These are phyloP conservation scores for Mycena rosella DNA, from an alignment of 768 basidiomycete genomes.

Conservation along the genomic window DNA sequence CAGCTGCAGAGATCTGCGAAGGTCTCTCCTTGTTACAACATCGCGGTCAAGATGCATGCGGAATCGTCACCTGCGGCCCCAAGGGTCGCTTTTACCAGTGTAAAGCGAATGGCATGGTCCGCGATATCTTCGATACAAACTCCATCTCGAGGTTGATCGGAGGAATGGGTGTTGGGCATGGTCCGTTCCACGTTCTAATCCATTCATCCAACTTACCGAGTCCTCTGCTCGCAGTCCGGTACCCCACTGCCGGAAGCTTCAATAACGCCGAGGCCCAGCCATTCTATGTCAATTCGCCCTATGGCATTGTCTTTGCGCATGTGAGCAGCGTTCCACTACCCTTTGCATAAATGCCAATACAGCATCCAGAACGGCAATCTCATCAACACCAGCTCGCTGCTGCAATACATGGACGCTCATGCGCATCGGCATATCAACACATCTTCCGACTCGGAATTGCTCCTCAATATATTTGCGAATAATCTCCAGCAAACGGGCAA, in stretches of 20 bases:
- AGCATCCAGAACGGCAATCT: constrained; percentile 92
- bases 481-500: constrained; percentile 98
- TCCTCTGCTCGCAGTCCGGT: constrained; percentile 74
- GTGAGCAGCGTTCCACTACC: constrained; percentile 53
- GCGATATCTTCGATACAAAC: constrained; percentile 92
- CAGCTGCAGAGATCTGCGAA: constrained; percentile 92
- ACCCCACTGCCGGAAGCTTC: constrained; percentile 98
- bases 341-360: constrained; percentile 23
- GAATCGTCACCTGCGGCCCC: constrained; percentile 95
- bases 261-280: constrained; percentile 98
- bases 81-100: constrained; percentile 98
- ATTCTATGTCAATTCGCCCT: constrained; percentile 99
- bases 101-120: constrained; percentile 99
- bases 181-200: constrained; percentile 59
- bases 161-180: constrained; percentile 98
- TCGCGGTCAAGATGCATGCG: constrained; percentile 97
- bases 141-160: constrained; percentile 85
- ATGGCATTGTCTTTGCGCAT: constrained; percentile 98
- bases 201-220: constrained; percentile 15
- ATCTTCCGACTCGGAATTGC: constrained; percentile 95
- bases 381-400: constrained; percentile 89
- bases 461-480: constrained; percentile 97
- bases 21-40: constrained; percentile 97
- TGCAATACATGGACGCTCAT: constrained; percentile 94
- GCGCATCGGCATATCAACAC: constrained; percentile 99